phyloP scores from a whole-genome alignment of 108 stramenopile genomes.

The Skeletonema tropicum region DNA sequence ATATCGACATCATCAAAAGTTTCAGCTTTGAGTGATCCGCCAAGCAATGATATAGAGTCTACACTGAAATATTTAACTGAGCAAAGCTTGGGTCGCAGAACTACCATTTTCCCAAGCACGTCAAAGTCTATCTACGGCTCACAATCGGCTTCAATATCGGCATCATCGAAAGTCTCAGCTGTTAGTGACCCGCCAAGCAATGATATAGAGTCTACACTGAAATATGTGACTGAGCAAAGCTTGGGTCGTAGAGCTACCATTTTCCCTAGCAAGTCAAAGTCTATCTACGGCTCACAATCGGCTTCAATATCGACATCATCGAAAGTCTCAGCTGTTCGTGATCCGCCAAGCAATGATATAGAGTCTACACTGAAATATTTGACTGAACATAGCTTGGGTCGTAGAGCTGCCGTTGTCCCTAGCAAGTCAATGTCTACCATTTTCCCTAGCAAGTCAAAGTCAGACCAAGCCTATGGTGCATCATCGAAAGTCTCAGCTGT shows the following conservation, averaged over 20 bases:
- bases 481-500: too few relatives aligned
- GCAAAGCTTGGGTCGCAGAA: conserved; percentile 13
- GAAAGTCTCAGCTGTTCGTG: background rate
- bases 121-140: conserved; percentile 2
- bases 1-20: background rate
- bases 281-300: background rate
- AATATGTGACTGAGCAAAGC: conserved; percentile 15
- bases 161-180: background rate
- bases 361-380: conserved; percentile 8
- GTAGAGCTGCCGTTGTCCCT: background rate
- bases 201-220: conserved; percentile 8
- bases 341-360: background rate
- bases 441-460: too few relatives aligned
- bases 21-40: background rate
- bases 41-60: conserved; percentile 5
- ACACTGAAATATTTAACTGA: conserved; percentile 7
- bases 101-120: background rate
- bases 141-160: background rate
- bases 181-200: background rate
- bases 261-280: too few relatives aligned
- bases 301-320: background rate
- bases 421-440: background rate
- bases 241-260: conserved; percentile 1
- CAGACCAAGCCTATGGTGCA: too few relatives aligned
- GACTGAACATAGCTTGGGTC: conserved; percentile 16